These are phyloP conservation scores for Dioszegia hungarica DNA, from an alignment of 768 basidiomycete genomes.

Conservation along the genomic window DNA sequence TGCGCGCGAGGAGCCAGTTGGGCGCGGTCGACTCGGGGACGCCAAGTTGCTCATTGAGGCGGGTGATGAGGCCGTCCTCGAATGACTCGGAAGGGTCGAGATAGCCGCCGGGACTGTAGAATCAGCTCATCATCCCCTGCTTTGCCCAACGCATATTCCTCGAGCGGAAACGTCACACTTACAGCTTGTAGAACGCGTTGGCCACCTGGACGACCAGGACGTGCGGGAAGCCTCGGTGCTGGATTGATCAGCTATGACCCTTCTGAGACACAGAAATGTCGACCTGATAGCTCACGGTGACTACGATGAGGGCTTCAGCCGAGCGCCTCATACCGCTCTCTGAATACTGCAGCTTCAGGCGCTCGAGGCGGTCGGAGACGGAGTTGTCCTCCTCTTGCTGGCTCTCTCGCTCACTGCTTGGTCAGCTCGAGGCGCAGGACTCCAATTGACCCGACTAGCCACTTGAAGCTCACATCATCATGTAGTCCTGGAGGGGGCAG, in stretches of 20 bases:
- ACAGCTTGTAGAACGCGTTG: conserved; percentile 98
- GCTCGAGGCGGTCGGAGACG: conserved; percentile 86
- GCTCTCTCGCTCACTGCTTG: conserved; percentile 81
- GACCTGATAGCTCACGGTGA: conserved; percentile 27
- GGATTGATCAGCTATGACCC: not conserved
- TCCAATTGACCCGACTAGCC: too few species aligned
- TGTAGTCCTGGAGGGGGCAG: conserved; percentile 11
- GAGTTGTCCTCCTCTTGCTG: conserved; percentile 97
- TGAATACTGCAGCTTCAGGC: conserved; percentile 93
- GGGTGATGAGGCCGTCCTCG: conserved; percentile 77
- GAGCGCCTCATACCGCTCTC: conserved; percentile 93
- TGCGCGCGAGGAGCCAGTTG: not conserved
- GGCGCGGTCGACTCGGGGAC: conserved; percentile 57
- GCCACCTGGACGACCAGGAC: conserved; percentile 98
- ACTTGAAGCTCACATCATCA: conserved; percentile 16
- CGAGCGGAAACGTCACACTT: too few species aligned
- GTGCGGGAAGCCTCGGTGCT: conserved; percentile 82
- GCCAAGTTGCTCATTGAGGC: conserved; percentile 82
- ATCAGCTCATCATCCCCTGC: not conserved
- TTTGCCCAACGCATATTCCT: too few species aligned
- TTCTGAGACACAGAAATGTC: too few species aligned
- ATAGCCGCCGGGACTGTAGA: conserved; percentile 86
- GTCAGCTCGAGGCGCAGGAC: not conserved
- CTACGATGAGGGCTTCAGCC: conserved; percentile 59
- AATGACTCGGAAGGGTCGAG: conserved; percentile 95